Conservation (phyloP, 78 protist genomes). For the Speleostelium caveatum region DNA sequence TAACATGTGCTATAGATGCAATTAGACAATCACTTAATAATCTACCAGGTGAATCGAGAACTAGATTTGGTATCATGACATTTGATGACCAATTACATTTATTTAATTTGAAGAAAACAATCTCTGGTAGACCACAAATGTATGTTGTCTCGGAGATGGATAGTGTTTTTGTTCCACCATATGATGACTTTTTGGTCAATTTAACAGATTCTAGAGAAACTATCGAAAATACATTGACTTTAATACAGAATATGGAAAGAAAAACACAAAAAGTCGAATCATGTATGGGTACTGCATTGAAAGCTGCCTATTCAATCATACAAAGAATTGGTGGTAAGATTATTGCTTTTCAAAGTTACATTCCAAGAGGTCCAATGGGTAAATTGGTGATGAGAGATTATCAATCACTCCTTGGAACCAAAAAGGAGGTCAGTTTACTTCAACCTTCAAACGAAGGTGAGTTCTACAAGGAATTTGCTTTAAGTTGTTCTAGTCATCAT, state of each 20-base stretch:
- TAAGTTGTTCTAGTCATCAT: conserved; percentile 59
- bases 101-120: conserved; percentile 51
- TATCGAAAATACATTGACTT: conserved; percentile 31
- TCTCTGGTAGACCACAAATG: conserved; percentile 74
- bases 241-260: conserved; percentile 53
- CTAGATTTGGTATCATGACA: conserved; percentile 79
- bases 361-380: conserved; percentile 81
- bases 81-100: conserved; percentile 81
- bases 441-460: conserved; percentile 49
- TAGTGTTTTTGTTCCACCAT: conserved; percentile 65
- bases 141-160: conserved; percentile 80
- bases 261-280: conserved; percentile 73
- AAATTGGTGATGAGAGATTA: conserved; percentile 60
- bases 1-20: conserved; percentile 68
- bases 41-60: conserved; percentile 60
- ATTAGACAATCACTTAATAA: conserved; percentile 61
- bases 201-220: conserved; percentile 43
- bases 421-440: conserved; percentile 64
- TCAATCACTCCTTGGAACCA: conserved; percentile 61
- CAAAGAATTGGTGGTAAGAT: conserved; percentile 81
- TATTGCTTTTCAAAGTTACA: conserved; percentile 49
- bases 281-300: conserved; percentile 73
- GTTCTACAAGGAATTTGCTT: conserved; percentile 83
- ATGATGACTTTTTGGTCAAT: conserved; percentile 76
- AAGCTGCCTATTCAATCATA: conserved; percentile 57